These are phyloP conservation scores for Flaveria brownii DNA, from an alignment of 129 eudicot species.

Conservation along the genomic window DNA sequence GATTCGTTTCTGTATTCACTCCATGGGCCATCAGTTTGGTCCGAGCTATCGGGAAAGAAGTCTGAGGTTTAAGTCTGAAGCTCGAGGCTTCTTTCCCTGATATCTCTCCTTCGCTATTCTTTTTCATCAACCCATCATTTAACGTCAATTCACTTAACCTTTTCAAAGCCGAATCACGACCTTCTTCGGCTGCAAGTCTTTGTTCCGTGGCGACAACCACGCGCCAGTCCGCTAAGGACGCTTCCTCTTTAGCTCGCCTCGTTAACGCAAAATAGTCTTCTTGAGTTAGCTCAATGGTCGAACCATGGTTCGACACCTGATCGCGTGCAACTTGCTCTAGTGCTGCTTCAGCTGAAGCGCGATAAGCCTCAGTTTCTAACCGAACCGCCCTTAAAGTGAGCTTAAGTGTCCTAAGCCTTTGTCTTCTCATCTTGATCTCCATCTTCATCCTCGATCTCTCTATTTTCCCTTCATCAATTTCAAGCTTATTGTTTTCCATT, in stretches of 20 bases:
- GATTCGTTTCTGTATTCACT: conserved; percentile 15
- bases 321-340: conserved; percentile 28
- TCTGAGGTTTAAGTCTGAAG: conserved; percentile 15
- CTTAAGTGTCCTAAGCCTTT: conserved; percentile 48
- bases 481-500: conserved; percentile 46
- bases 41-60: conserved; percentile 26
- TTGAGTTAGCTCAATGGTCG: conserved; percentile 30
- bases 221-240: conserved; percentile 52
- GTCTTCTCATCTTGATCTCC: conserved; percentile 46
- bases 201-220: conserved; percentile 54
- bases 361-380: conserved; percentile 49
- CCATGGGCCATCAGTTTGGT: conserved; percentile 7
- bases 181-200: conserved; percentile 55
- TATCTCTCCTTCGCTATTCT: background rate
- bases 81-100: conserved; percentile 11
- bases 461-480: conserved; percentile 33
- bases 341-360: conserved; percentile 53
- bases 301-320: conserved; percentile 4
- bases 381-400: conserved; percentile 51
- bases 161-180: conserved; percentile 47
- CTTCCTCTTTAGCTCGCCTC: conserved; percentile 55
- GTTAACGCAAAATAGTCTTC: conserved; percentile 52
- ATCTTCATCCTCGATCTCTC: conserved; percentile 44
- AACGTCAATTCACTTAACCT: conserved; percentile 28
- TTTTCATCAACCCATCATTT: conserved; percentile 15